Evolutionary conservation across 495 filamentous ascomycete species (phyloP).

Genomic region (Podospora appendiculata): DNA sequence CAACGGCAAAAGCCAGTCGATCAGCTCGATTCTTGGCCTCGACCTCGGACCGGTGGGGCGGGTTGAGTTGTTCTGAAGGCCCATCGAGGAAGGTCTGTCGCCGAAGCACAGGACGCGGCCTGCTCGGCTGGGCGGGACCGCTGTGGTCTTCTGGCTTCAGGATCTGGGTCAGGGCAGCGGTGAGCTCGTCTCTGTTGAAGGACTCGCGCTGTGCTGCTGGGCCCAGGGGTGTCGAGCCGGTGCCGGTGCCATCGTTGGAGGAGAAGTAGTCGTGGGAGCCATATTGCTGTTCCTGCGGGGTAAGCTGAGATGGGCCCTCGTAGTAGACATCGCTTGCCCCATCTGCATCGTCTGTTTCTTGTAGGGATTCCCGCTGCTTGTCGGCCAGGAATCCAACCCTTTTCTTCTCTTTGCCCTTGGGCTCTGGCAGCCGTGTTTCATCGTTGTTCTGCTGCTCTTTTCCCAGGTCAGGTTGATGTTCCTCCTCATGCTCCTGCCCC

Average conservation of each 20-base stretch:
- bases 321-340: neutral
- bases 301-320: constrained; percentile 1
- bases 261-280: constrained; percentile 16
- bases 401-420: constrained; percentile 24
- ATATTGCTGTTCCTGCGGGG: constrained; percentile 5
- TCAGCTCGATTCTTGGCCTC: constrained; percentile 27
- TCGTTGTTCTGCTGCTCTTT: neutral
- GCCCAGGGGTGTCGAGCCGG: constrained; percentile 2
- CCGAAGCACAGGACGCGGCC: constrained; percentile 21
- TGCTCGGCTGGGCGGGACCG: constrained; percentile 7
- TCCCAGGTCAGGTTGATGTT: neutral
- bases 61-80: neutral
- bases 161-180: constrained; percentile 15
- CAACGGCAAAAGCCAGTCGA: constrained; percentile 23
- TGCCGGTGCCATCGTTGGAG: constrained; percentile 5
- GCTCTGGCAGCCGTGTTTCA: neutral
- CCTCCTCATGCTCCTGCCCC: neutral
- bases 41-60: constrained; percentile 16
- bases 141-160: constrained; percentile 10
- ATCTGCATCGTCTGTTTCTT: neutral
- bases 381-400: constrained; percentile 20
- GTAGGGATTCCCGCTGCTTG: neutral
- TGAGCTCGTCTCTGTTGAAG: constrained; percentile 18
- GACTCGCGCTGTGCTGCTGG: constrained; percentile 10
- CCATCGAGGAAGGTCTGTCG: constrained; percentile 7